These are phyloP conservation scores for Aspergillus calidoustus DNA, from an alignment of 2,329 filamentous ascomycete genomes.

Conservation along the genomic window DNA sequence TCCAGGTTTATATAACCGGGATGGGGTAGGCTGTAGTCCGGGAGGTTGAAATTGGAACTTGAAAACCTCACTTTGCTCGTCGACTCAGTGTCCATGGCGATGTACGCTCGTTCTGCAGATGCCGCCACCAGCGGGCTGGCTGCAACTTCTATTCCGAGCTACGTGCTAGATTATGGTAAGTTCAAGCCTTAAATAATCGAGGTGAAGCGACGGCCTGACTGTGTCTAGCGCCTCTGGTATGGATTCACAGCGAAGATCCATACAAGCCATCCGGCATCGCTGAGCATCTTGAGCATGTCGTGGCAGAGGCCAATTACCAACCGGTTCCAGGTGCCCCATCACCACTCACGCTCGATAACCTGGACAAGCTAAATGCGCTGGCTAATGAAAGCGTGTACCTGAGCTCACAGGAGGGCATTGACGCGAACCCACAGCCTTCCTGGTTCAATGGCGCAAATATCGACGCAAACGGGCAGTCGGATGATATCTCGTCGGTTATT, in stretches of 20 bases:
- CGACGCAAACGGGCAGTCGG: slow-evolving; percentile 55
- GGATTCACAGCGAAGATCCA: slow-evolving; percentile 53
- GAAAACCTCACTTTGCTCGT: background rate
- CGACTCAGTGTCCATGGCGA: background rate
- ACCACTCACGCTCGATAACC: slow-evolving; percentile 53
- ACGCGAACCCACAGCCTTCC: slow-evolving; percentile 43
- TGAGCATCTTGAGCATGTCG: slow-evolving; percentile 52
- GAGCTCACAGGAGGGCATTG: slow-evolving; percentile 55
- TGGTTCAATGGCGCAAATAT: slow-evolving; percentile 61
- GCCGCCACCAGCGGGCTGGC: slow-evolving; percentile 8
- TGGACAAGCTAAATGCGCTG: slow-evolving; percentile 52
- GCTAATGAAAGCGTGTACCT: slow-evolving; percentile 54
- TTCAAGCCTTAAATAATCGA: background rate
- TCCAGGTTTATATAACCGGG: background rate
- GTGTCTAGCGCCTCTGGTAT: slow-evolving; percentile 54
- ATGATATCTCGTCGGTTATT: slow-evolving; percentile 56
- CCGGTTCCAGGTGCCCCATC: slow-evolving; percentile 42
- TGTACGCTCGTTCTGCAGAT: slow-evolving; percentile 1
- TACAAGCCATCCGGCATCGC: slow-evolving; percentile 57
- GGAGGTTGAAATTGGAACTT: background rate
- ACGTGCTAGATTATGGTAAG: slow-evolving; percentile 53
- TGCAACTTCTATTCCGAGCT: slow-evolving; percentile 43
- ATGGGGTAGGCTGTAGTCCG: background rate
- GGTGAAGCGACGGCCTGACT: slow-evolving; percentile 6
- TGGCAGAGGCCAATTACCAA: slow-evolving; percentile 50